These are phyloP conservation scores for Sarocladium kiliense DNA, from an alignment of 2,329 filamentous ascomycete species.

Conservation along the genomic window DNA sequence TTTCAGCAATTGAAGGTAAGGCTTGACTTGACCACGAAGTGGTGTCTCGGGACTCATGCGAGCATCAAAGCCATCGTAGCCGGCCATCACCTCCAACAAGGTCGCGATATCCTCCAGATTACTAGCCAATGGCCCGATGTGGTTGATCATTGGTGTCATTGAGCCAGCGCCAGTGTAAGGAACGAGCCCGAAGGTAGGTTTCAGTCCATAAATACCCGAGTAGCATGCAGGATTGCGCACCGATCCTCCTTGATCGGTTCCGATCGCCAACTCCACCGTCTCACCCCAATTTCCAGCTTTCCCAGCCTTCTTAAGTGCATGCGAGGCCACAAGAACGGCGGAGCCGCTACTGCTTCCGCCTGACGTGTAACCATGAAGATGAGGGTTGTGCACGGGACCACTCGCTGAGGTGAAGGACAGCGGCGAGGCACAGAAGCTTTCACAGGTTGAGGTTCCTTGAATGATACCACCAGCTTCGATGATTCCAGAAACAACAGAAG, in stretches of 20 bases:
- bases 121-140: conserved; percentile 36
- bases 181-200: conserved; percentile 34
- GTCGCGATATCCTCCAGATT: conserved; percentile 33
- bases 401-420: conserved; percentile 22
- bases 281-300: conserved; percentile 9
- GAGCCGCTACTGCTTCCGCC: conserved; percentile 28
- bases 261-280: conserved; percentile 21
- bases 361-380: conserved; percentile 18
- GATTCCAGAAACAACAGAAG: conserved; percentile 18
- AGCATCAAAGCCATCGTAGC: conserved; percentile 39
- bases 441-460: conserved; percentile 22
- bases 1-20: conserved; percentile 23
- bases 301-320: neutral
- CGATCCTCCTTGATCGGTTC: conserved; percentile 26
- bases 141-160: conserved; percentile 37
- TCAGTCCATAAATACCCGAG: conserved; percentile 29
- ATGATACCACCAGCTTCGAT: conserved; percentile 20
- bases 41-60: conserved; percentile 35
- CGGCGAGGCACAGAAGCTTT: conserved; percentile 24
- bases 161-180: conserved; percentile 38
- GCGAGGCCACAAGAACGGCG: conserved; percentile 20
- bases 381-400: conserved; percentile 23
- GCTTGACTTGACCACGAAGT: conserved; percentile 25
- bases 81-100: conserved; percentile 33
- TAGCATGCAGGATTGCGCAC: conserved; percentile 25